phyloP scores from a whole-genome alignment of 2,329 filamentous ascomycete genomes.

The Sclerotinia borealis region DNA sequence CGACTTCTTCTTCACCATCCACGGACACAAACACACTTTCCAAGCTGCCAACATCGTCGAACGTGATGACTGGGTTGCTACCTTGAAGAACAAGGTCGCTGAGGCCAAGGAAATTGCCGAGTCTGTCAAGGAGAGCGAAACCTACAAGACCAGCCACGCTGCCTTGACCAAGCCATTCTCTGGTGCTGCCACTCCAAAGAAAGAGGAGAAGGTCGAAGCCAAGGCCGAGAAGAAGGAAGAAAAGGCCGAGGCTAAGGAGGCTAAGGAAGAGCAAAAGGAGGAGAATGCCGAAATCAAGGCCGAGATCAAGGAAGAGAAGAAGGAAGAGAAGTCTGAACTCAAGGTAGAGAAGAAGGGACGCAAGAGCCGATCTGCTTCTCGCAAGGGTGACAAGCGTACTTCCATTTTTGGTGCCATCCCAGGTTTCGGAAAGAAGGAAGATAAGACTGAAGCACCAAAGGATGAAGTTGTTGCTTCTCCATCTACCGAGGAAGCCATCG shows the following conservation, averaged over 20 bases:
- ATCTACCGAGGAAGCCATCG: constrained; percentile 10
- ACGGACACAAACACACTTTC: constrained; percentile 89
- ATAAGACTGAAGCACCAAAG: constrained; percentile 32
- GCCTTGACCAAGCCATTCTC: constrained; percentile 38
- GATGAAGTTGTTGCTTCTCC: constrained; percentile 21
- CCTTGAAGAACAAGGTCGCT: constrained; percentile 73
- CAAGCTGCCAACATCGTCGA: constrained; percentile 70
- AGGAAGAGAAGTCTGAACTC: constrained; percentile 37
- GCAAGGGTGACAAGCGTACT: constrained; percentile 46
- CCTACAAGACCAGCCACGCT: constrained; percentile 63
- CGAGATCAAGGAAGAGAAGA: constrained; percentile 34
- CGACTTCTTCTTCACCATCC: constrained; percentile 81
- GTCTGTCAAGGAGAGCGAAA: constrained; percentile 68
- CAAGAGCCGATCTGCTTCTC: constrained; percentile 58
- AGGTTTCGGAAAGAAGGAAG: constrained; percentile 37
- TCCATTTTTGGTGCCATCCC: constrained; percentile 57
- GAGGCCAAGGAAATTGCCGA: constrained; percentile 80
- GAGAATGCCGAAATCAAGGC: constrained; percentile 27
- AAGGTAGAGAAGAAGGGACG: constrained; percentile 52
- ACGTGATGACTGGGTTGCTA: constrained; percentile 87
- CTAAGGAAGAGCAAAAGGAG: constrained; percentile 34
- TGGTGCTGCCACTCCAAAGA: constrained; percentile 31
- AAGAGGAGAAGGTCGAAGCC: constrained; percentile 26
- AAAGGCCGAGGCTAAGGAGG: constrained; percentile 34
- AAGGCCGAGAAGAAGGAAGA: constrained; percentile 34